A percentile compares a stretch with the other conserved stretches of the same genome.
phyloP scores from a whole-genome alignment of 352 stramenopile species.

The Globisporangium cylindrosporum region DNA sequence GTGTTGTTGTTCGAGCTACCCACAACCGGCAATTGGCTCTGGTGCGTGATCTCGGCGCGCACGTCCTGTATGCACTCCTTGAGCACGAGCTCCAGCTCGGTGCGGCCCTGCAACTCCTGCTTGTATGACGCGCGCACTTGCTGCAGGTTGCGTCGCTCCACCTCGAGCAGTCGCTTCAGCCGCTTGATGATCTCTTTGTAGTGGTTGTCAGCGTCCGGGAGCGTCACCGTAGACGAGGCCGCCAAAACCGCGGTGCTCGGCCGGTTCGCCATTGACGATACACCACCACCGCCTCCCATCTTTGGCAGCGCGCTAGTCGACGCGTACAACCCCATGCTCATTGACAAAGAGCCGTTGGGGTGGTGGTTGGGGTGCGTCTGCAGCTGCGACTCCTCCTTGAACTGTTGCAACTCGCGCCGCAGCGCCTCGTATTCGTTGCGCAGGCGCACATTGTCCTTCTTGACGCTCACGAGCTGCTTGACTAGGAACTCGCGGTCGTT shows the following conservation, averaged over 20 bases:
- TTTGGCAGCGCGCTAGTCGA: slow-evolving; percentile 44
- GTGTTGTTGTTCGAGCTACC: slow-evolving; percentile 14
- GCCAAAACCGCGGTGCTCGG: slow-evolving; percentile 24
- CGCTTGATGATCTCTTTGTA: slow-evolving; percentile 94
- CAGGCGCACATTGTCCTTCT: slow-evolving; percentile 89
- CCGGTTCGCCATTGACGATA: slow-evolving; percentile 15
- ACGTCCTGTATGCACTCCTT: slow-evolving; percentile 85
- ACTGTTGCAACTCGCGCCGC: slow-evolving; percentile 51
- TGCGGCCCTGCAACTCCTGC: slow-evolving; percentile 67
- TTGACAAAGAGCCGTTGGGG: slow-evolving; percentile 12
- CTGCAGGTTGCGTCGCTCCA: slow-evolving; percentile 75
- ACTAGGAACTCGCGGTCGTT: slow-evolving; percentile 94
- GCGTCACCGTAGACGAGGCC: neutral
- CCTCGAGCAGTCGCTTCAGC: slow-evolving; percentile 86
- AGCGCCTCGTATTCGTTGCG: slow-evolving; percentile 54
- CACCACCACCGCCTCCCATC: slow-evolving; percentile 12
- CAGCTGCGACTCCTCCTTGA: slow-evolving; percentile 36
- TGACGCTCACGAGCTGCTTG: slow-evolving; percentile 88
- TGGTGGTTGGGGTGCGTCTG: neutral
- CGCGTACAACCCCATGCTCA: slow-evolving; percentile 18
- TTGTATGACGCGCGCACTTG: slow-evolving; percentile 76
- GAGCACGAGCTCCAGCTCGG: slow-evolving; percentile 79
- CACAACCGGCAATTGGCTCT: slow-evolving; percentile 25
- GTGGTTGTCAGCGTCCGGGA: slow-evolving; percentile 54
- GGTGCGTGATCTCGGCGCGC: slow-evolving; percentile 45